phyloP scores from a whole-genome alignment of 345 rosid genomes.

The Cardamine occulta region DNA sequence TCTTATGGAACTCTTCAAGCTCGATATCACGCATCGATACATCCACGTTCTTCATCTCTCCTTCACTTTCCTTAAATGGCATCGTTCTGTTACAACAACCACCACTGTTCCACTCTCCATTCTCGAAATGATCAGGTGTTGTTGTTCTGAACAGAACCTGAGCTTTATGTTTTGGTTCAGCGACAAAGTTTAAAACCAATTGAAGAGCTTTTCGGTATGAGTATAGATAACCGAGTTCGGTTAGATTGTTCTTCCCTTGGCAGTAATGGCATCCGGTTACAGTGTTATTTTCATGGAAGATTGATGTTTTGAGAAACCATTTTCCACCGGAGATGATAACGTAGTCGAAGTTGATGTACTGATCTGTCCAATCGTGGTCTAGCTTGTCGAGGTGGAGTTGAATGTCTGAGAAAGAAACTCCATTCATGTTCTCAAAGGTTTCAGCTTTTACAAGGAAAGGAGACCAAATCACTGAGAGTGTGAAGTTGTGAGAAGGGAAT shows the following conservation, averaged over 20 bases:
- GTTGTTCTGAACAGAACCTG: conserved; percentile 71
- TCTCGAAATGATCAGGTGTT: conserved; percentile 95
- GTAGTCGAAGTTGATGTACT: conserved; percentile 62
- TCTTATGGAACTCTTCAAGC: conserved; percentile 60
- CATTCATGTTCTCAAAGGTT: conserved; percentile 72
- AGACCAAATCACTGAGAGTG: conserved; percentile 80
- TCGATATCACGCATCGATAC: conserved; percentile 63
- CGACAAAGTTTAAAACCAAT: conserved; percentile 59
- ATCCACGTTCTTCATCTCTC: conserved; percentile 56
- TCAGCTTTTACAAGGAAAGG: conserved; percentile 88
- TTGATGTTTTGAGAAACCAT: conserved; percentile 95
- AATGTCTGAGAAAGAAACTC: conserved; percentile 74
- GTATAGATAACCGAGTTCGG: conserved; percentile 71
- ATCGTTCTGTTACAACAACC: conserved; percentile 61
- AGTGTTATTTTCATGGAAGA: conserved; percentile 73
- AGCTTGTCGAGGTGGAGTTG: conserved; percentile 79
- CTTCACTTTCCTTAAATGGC: conserved; percentile 65
- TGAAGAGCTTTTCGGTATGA: conserved; percentile 72
- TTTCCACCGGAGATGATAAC: conserved; percentile 86
- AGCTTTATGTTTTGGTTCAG: conserved; percentile 64
- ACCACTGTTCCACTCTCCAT: conserved; percentile 93
- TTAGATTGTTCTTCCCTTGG: conserved; percentile 63
- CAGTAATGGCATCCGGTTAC: conserved; percentile 83
- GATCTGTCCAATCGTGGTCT: conserved; percentile 67
- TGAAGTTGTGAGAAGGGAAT: conserved; percentile 76